A percentile compares a stretch with the other conserved stretches of the same genome.
Evolutionary conservation across 257 asterid genomes (phyloP).

Genomic region (Euphrasia confusa): DNA sequence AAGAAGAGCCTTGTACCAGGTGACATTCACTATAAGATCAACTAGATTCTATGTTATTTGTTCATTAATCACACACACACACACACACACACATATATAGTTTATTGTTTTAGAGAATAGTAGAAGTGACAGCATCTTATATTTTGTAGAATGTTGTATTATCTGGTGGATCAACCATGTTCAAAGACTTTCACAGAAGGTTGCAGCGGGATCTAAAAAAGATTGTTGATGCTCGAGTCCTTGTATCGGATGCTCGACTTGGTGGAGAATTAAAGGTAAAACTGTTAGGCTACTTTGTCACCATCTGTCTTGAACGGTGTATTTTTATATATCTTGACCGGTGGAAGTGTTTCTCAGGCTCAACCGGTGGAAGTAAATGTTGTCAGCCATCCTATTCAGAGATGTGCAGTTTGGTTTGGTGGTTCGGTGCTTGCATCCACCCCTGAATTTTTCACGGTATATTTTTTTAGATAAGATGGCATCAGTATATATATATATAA

Average conservation of each 20-base stretch:
- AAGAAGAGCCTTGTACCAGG: conserved; percentile 95
- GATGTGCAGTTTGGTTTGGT: conserved; percentile 98
- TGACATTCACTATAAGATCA: conserved; percentile 26
- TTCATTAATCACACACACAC: neutral
- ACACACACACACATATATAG: neutral
- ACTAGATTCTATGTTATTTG: neutral
- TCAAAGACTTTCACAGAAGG: conserved; percentile 86
- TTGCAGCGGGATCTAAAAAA: conserved; percentile 84
- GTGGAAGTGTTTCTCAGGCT: conserved; percentile 37
- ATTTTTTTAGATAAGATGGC: conserved; percentile 1
- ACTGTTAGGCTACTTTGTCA: conserved; percentile 19
- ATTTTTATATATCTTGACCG: neutral
- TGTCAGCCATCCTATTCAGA: conserved; percentile 88
- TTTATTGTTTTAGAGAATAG: conserved; percentile 11
- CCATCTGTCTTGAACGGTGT: neutral
- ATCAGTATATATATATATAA: too few relatives aligned
- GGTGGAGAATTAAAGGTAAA: conserved; percentile 66
- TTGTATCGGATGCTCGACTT: conserved; percentile 56
- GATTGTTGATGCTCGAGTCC: conserved; percentile 82
- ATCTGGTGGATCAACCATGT: conserved; percentile 98
- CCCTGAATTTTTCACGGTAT: conserved; percentile 85
- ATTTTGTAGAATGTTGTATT: conserved; percentile 72
- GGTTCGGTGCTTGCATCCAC: conserved; percentile 97
- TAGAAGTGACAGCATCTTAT: conserved; percentile 19
- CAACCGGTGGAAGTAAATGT: conserved; percentile 94